These are phyloP conservation scores for Microbotryum scabiosae DNA, from an alignment of 1,284 basidiomycete genomes.

Conservation along the genomic window DNA sequence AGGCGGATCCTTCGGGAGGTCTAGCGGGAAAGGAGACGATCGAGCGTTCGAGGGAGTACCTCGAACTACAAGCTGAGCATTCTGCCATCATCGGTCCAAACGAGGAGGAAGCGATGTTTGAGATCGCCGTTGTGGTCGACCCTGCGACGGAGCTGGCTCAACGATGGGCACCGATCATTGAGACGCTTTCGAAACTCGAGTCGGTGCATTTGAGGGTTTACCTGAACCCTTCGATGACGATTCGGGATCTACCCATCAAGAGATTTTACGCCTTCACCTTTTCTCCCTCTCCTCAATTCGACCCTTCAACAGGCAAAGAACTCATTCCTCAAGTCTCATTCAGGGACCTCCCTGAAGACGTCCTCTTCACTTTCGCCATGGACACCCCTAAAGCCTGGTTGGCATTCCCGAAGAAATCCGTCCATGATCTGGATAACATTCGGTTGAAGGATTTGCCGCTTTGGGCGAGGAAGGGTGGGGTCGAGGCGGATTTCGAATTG, in stretches of 20 bases:
- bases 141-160: constrained; percentile 79
- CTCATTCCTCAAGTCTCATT: constrained; percentile 46
- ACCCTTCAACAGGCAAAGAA: constrained; percentile 44
- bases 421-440: constrained; percentile 94
- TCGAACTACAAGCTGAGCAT: constrained; percentile 51
- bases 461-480: constrained; percentile 39
- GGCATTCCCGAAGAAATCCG: constrained; percentile 75
- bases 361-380: constrained; percentile 85
- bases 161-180: constrained; percentile 66
- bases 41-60: constrained; percentile 51
- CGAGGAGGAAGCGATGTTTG: constrained; percentile 56
- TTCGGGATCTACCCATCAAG: constrained; percentile 72
- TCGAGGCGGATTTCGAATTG: constrained; percentile 77
- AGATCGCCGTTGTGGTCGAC: constrained; percentile 68
- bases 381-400: constrained; percentile 87
- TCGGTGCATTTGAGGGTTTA: constrained; percentile 60
- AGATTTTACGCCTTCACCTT: constrained; percentile 85
- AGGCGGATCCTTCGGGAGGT: constrained; percentile 58
- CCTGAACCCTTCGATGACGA: constrained; percentile 58
- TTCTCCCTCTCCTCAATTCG: constrained; percentile 54
- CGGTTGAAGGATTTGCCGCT: constrained; percentile 61
- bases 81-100: constrained; percentile 67
- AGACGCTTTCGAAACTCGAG: constrained; percentile 44
- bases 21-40: constrained; percentile 46
- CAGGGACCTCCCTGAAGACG: constrained; percentile 50